Conservation (phyloP, 2,329 filamentous ascomycete species). For the Neofusicoccum cordaticola region DNA sequence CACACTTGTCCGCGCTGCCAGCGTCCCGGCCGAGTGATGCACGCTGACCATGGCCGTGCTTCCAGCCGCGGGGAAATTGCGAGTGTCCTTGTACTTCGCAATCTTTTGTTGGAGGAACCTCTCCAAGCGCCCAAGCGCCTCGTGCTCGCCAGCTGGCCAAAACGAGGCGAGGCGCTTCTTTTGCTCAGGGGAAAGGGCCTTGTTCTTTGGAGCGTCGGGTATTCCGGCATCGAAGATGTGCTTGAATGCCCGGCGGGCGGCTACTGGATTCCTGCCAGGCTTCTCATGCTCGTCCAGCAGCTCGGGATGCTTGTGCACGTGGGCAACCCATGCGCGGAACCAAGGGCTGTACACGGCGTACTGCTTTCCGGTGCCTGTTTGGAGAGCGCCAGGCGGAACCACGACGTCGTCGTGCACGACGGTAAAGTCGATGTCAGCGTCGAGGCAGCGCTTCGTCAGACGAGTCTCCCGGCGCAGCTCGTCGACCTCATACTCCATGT, state of each 20-base stretch:
- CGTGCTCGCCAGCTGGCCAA: constrained; percentile 75
- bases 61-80: constrained; percentile 64
- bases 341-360: constrained; percentile 84
- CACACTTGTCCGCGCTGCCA: constrained; percentile 67
- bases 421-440: constrained; percentile 66
- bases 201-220: constrained; percentile 62
- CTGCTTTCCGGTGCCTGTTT: constrained; percentile 68
- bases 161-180: constrained; percentile 55
- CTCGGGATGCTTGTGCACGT: constrained; percentile 68
- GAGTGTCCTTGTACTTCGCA: constrained; percentile 58
- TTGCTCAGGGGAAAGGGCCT: constrained; percentile 59
- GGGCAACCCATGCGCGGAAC: constrained; percentile 72
- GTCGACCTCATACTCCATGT: constrained; percentile 90
- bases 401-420: constrained; percentile 79
- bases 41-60: constrained; percentile 69
- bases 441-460: constrained; percentile 60
- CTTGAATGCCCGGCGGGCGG: constrained; percentile 48
- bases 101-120: constrained; percentile 68
- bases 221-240: constrained; percentile 60
- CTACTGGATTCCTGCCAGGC: constrained; percentile 55
- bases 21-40: constrained; percentile 67
- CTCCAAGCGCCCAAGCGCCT: constrained; percentile 61
- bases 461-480: constrained; percentile 75
- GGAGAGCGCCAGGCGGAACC: constrained; percentile 68
- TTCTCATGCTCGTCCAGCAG: constrained; percentile 61